These are phyloP conservation scores for Tilletia caries DNA, from an alignment of 1,284 basidiomycete genomes.

Conservation along the genomic window DNA sequence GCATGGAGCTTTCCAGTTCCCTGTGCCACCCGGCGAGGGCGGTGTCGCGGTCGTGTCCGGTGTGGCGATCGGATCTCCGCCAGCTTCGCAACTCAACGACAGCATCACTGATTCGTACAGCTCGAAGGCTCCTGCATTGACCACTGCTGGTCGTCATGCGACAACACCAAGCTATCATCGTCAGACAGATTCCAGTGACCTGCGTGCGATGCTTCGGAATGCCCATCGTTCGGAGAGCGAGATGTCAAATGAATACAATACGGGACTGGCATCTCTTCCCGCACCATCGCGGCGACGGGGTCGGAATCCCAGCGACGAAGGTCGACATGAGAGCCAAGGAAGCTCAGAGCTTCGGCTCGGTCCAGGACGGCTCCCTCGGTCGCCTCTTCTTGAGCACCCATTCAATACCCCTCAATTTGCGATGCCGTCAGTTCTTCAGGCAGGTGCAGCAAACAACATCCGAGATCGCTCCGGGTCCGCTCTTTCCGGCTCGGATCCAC, in stretches of 20 bases:
- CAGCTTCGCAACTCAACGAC: neutral
- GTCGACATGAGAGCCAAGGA: neutral
- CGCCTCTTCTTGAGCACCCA: neutral
- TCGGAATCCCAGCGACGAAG: neutral
- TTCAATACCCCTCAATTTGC: neutral
- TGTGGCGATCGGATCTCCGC: neutral
- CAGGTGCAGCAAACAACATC: too few species aligned
- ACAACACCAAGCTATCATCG: slow-evolving; percentile 1
- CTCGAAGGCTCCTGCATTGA: neutral
- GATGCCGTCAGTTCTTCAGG: neutral
- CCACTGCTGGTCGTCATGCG: neutral
- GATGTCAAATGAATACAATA: neutral
- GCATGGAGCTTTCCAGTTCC: neutral
- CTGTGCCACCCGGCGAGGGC: neutral
- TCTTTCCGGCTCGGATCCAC: slow-evolving; percentile 3
- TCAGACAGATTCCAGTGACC: neutral
- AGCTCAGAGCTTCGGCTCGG: neutral
- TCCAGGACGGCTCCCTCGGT: neutral
- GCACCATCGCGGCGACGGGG: neutral
- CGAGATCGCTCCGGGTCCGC: neutral
- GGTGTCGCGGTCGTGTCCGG: neutral
- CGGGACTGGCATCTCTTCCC: neutral
- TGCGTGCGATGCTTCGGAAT: slow-evolving; percentile 4
- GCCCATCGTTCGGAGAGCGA: neutral
- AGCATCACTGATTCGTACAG: neutral